These are phyloP conservation scores for Coemansia sp. DNA, from an alignment of 192 early-diverging fungal species.

Conservation along the genomic window DNA sequence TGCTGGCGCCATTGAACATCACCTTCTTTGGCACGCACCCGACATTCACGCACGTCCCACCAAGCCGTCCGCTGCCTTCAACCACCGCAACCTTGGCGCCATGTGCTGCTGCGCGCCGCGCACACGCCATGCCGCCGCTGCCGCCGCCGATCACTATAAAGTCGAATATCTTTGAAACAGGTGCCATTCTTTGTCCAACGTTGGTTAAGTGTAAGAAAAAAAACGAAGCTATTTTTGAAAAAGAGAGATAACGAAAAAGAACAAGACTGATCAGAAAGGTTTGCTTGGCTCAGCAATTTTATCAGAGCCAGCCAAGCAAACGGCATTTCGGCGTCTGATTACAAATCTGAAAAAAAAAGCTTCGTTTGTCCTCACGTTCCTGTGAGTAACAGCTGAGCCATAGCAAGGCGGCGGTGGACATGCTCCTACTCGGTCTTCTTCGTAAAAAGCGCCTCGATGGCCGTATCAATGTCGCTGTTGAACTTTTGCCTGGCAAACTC, in stretches of 20 bases:
- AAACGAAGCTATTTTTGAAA: not conserved
- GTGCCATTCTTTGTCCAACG: conserved; percentile 28
- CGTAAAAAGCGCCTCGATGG: conserved; percentile 53
- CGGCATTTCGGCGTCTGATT: too few relatives aligned
- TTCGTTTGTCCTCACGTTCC: too few relatives aligned
- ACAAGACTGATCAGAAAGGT: too few relatives aligned
- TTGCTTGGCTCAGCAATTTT: too few relatives aligned
- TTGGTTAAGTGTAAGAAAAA: not conserved
- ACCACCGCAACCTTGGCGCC: conserved; percentile 89
- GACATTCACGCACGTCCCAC: conserved; percentile 94
- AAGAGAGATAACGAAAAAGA: too few relatives aligned
- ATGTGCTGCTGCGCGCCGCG: conserved; percentile 87
- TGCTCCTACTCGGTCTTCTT: conserved; percentile 48
- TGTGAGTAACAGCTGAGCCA: too few relatives aligned
- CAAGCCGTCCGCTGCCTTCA: conserved; percentile 74
- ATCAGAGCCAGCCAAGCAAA: too few relatives aligned
- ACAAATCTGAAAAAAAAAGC: too few relatives aligned
- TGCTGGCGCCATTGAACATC: conserved; percentile 93
- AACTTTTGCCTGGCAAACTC: conserved; percentile 58
- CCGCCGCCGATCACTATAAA: conserved; percentile 97
- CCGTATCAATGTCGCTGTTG: conserved; percentile 55
- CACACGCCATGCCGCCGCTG: conserved; percentile 87
- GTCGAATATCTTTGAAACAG: conserved; percentile 63
- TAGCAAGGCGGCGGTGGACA: too few relatives aligned
- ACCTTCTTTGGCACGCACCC: conserved; percentile 92